Percentiles rank a stretch among this genome's conserved stretches.
These are phyloP conservation scores for Epichloe baconii DNA, from an alignment of 2,329 filamentous ascomycete genomes.

Conservation along the genomic window DNA sequence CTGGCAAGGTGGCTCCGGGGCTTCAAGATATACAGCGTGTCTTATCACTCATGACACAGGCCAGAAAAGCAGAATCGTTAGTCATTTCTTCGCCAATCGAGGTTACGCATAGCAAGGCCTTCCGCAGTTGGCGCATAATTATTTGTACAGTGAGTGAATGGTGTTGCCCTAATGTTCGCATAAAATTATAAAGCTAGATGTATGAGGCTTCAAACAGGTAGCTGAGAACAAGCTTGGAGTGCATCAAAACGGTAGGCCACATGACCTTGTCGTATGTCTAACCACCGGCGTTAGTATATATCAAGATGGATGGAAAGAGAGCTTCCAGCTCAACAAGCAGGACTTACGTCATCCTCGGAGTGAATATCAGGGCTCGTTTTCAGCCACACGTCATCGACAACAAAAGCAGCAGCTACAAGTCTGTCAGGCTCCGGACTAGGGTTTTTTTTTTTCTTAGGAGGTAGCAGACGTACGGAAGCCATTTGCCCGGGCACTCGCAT, in stretches of 20 bases:
- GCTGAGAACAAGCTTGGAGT: conserved; percentile 22
- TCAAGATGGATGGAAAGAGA: no score
- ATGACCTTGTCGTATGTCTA: conserved; percentile 22
- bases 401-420: conserved; percentile 21
- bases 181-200: conserved; percentile 6
- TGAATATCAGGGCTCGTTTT: conserved; percentile 21
- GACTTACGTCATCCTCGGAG: conserved; percentile 20
- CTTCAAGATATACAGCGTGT: conserved; percentile 6
- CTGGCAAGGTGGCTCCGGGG: background rate
- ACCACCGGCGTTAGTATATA: background rate
- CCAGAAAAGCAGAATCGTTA: background rate
- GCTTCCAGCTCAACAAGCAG: background rate
- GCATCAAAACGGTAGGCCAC: conserved; percentile 23
- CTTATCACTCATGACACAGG: conserved; percentile 1
- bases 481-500: conserved; percentile 21
- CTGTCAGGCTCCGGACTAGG: background rate
- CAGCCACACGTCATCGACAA: conserved; percentile 20
- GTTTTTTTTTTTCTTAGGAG: background rate
- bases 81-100: background rate
- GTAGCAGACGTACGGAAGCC: conserved; percentile 22
- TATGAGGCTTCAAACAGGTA: conserved; percentile 25
- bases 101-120: no score
- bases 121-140: no score
- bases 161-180: no score
- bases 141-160: no score